Evolutionary conservation across 169 alveolate genomes (phyloP), one percentile per base, ranked within the genome.

Genomic region (Plasmodium cynomolgi): DNA sequence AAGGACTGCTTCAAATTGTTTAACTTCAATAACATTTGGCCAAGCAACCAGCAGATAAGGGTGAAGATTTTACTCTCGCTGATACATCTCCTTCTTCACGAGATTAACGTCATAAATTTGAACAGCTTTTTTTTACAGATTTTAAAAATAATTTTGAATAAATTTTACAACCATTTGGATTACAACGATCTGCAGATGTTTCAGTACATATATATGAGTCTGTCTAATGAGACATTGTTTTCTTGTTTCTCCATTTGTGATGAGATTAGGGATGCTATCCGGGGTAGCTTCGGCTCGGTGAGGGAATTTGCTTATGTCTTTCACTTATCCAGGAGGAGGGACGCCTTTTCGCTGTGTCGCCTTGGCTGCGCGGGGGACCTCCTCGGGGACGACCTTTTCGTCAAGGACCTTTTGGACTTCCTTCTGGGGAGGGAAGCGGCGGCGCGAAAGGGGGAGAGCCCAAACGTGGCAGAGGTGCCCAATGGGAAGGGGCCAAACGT

Each of bases 11-110:
- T 86, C 13, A 90, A 90, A 68, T 80, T 26, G 2, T 90, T 90
- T 71, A 79, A 79, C 33, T 90, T 90, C 73, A 90, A 90, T 58
- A 82, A 90, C 6, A 81, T 81, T 8, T 90, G 94, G 94, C 84
- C 33, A 9, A 90, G 79, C 15, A 90, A 72, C 20, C 75, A 81
- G 23, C 94, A 90, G 83, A 71, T 90, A 26, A 79, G 41, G 73
- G 75, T 90, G n/a, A 90, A 90, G 73, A 77, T 90, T n/a, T 81
- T 90, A 5, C 50, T 81, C n/a, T 71, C 73, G 37, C 50, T 84
- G 74, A 92, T 92, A 17, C 75, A 81, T 50, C 34, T 92, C 84
- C 47, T 81, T 84, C 54, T 83, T 20, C 72, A 92, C 77, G 91
- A 92, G 15, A 81, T 92, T 9, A 77, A 44, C 37, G n/a, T 47